Conservation (phyloP, 2,329 filamentous ascomycete genomes). For the Xylaria sp. region DNA sequence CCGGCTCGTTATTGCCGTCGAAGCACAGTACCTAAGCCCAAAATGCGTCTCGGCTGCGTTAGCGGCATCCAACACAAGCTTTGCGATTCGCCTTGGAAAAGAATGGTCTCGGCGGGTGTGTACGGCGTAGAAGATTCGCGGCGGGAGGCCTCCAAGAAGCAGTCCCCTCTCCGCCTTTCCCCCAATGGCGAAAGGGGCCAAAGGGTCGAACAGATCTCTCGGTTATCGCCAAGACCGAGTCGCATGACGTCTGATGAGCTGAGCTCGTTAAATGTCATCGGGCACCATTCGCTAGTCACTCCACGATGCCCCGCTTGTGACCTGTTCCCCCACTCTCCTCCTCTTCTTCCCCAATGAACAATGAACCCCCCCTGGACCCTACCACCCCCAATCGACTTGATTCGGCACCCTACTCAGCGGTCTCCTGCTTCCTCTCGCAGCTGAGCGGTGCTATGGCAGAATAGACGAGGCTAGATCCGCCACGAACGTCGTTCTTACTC, state of each 20-base stretch:
- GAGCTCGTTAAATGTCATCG: slow-evolving; percentile 28
- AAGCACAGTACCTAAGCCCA: slow-evolving; percentile 2
- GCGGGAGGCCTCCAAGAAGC: slow-evolving; percentile 29
- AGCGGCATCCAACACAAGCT: slow-evolving; percentile 15
- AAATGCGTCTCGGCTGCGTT: slow-evolving; percentile 18
- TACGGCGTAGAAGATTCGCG: slow-evolving; percentile 12
- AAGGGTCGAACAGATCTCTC: slow-evolving; percentile 27
- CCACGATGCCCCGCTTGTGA: slow-evolving; percentile 36
- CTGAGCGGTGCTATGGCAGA: slow-evolving; percentile 23
- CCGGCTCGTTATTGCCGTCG: slow-evolving; percentile 6
- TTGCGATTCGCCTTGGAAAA: slow-evolving; percentile 25
- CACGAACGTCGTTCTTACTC: slow-evolving; percentile 8
- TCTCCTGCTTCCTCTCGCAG: slow-evolving; percentile 13
- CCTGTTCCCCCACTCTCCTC: slow-evolving; percentile 24
- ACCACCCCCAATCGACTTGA: background rate
- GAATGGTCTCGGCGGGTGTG: slow-evolving; percentile 9
- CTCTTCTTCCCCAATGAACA: slow-evolving; percentile 24
- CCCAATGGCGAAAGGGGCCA: background rate
- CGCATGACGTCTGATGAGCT: slow-evolving; percentile 37
- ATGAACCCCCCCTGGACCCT: slow-evolving; percentile 2
- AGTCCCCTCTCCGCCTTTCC: background rate
- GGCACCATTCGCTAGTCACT: slow-evolving; percentile 37
- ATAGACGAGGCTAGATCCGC: slow-evolving; percentile 26
- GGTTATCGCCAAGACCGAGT: slow-evolving; percentile 35
- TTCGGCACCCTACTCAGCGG: background rate